phyloP scores from a whole-genome alignment of 2,329 filamentous ascomycete species.

The Scedosporium dehoogii region DNA sequence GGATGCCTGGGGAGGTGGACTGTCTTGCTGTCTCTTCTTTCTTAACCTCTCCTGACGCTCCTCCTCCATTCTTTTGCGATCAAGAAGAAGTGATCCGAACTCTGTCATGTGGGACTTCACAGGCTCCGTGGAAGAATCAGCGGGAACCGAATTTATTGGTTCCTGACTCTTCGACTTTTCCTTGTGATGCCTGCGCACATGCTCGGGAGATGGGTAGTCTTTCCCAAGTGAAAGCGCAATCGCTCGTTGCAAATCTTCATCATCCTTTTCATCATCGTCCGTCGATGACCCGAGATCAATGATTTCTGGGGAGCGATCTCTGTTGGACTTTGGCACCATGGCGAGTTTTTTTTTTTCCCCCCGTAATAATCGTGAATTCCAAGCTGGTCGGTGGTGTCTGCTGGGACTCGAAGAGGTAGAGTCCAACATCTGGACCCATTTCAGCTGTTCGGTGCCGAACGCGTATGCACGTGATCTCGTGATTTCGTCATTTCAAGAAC shows the following conservation, averaged over 20 bases:
- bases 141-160: background rate
- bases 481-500: background rate
- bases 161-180: background rate
- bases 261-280: conserved; percentile 28
- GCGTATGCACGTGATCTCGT: conserved; percentile 1
- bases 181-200: background rate
- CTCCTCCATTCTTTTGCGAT: conserved; percentile 77
- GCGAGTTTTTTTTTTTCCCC: background rate
- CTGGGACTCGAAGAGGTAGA: too few species aligned
- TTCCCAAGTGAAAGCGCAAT: conserved; percentile 47
- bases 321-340: background rate
- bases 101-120: conserved; percentile 5
- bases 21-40: background rate
- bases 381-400: too few species aligned
- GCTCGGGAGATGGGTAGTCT: background rate
- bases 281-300: conserved; percentile 9
- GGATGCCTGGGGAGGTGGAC: background rate
- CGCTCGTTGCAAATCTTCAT: conserved; percentile 48
- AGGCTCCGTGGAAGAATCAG: conserved; percentile 5
- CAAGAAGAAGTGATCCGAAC: conserved; percentile 41
- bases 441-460: background rate
- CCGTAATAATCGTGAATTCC: too few species aligned
- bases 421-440: background rate
- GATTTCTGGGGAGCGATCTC: background rate
- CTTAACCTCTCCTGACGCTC: conserved; percentile 59